Conservation (phyloP, 495 filamentous ascomycete genomes). For the Elaphomyces granulatus region DNA sequence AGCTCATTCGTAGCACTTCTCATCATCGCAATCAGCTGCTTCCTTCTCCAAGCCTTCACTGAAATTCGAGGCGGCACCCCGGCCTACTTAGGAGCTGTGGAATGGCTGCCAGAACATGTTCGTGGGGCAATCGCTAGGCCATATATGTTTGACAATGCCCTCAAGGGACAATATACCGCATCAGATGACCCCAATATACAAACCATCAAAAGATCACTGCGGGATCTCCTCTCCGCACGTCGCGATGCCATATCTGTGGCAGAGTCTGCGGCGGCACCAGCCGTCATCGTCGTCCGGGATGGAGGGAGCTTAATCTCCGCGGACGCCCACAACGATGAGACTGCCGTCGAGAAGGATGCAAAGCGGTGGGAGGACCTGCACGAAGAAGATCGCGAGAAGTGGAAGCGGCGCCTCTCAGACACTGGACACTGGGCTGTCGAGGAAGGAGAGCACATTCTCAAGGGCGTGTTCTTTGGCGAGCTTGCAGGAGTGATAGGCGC, state of each 20-base stretch:
- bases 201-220: conserved; percentile 2
- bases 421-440: conserved; percentile 60
- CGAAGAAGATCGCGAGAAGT: conserved; percentile 40
- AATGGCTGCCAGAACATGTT: conserved; percentile 28
- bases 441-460: conserved; percentile 58
- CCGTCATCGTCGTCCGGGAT: background rate
- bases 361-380: conserved; percentile 55
- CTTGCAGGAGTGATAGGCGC: conserved; percentile 42
- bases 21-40: conserved; percentile 38
- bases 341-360: conserved; percentile 10
- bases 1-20: conserved; percentile 36
- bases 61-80: conserved; percentile 49
- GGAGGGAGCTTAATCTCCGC: conserved; percentile 1
- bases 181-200: background rate
- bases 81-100: conserved; percentile 40
- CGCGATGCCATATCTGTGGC: conserved; percentile 1
- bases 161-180: background rate
- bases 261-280: background rate
- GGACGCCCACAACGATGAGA: background rate
- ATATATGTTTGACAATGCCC: conserved; percentile 13
- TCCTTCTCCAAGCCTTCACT: conserved; percentile 50
- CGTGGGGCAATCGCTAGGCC: conserved; percentile 19
- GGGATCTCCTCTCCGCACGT: conserved; percentile 7
- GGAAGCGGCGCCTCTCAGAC: conserved; percentile 53
- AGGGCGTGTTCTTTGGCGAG: conserved; percentile 62